Base-by-base conservation (phyloP, 495 filamentous ascomycete genomes). In the Lepidopterella palustris region DNA sequence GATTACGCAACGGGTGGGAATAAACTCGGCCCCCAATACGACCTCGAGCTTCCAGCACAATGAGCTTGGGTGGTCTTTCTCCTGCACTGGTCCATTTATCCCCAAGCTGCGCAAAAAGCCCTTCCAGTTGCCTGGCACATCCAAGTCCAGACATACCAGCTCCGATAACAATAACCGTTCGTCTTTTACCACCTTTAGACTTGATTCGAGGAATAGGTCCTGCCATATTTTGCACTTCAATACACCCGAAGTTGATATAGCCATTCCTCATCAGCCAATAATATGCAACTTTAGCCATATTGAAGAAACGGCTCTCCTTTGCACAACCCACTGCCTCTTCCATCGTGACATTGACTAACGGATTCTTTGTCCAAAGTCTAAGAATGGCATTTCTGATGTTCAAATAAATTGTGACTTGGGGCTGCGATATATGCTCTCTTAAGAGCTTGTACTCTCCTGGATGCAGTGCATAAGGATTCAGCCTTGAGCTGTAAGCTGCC, bases 301-400 rank as follows among this genome's bases (percentile, higher is more conserved):
- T 86, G 71, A 95, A 93, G 85, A 91, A 96, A n/a, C 89, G 82
- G 40, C 83, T 78, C 63, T 96, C 89, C 73, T 88, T 91, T 23
- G 91, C 89, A 76, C 95, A 97, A 18, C 95, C 95, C 29, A 89
- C 78, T 6, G 93, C 95, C 72, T 97, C 93, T 65, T 96, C 88
- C 28, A 84, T 80, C 15, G 85, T 88, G 23, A 99, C 91, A 64
- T 83, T 81, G 42, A 95, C 86, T 67, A 95, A 84, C 0, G 93
- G 89, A 72, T 99, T 97, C 61, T 85, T 81, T 10, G 87, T 82
- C 91, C 92, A 99, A 35, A 97, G 76, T 55, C 95, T 81, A 26
- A 99, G 74, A 61, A 97, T 96, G 3, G 91, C 90, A 72, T 99
- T 99, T 58, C 93, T 80, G 59, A 99, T 96, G 72, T 96, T 97